phyloP scores from a whole-genome alignment of 306 rosid species.

The Hylodesmum podocarpum region DNA sequence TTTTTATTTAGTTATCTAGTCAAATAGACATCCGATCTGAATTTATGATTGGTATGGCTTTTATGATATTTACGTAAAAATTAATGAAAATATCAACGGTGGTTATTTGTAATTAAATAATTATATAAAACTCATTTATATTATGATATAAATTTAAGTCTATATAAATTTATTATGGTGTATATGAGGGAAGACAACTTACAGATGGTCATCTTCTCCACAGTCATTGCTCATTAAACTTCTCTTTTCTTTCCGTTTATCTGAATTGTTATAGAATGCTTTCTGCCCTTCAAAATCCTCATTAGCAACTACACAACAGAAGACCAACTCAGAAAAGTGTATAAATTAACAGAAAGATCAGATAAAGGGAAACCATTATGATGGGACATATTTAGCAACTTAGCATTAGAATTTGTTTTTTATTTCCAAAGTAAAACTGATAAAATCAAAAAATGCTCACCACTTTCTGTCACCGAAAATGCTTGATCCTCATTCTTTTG shows the following conservation, averaged over 20 bases:
- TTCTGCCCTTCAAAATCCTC: conserved; percentile 68
- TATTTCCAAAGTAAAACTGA: background rate
- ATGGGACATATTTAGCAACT: background rate
- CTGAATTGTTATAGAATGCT: conserved; percentile 41
- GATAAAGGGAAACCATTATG: background rate
- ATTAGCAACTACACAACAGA: conserved; percentile 44
- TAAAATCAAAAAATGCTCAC: conserved; percentile 35
- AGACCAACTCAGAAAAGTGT: conserved; percentile 9
- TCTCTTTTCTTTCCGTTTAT: conserved; percentile 62
- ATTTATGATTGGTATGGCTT: too few species aligned
- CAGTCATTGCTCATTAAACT: conserved; percentile 56
- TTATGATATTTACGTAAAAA: too few species aligned
- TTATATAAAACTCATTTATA: too few species aligned
- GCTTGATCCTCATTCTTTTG: conserved; percentile 42
- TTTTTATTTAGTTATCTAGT: too few species aligned
- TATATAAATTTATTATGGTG: background rate
- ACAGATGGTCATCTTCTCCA: conserved; percentile 68
- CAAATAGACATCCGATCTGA: too few species aligned
- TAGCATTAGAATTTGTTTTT: background rate
- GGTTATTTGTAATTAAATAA: too few species aligned
- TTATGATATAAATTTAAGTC: background rate
- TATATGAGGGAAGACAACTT: conserved; percentile 22
- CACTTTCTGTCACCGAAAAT: conserved; percentile 67
- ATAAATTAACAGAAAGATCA: background rate
- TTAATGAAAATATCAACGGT: too few species aligned